Evolutionary conservation across 2,329 filamentous ascomycete species (phyloP).

Genomic region (Cadophora sp.): DNA sequence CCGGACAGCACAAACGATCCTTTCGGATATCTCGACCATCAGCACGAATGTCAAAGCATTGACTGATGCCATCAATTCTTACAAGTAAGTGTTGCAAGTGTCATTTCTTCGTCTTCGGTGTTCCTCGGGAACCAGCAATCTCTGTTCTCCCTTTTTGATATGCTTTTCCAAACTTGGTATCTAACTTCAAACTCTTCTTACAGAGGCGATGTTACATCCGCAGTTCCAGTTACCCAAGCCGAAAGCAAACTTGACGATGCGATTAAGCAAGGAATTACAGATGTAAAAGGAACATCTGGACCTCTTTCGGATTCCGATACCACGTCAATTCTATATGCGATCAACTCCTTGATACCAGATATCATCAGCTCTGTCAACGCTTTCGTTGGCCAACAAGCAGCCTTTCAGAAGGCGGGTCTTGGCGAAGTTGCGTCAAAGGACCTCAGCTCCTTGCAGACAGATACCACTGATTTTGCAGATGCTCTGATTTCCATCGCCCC

Average conservation of each 20-base stretch:
- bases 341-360: neutral
- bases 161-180: no score
- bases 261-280: neutral
- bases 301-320: neutral
- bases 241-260: neutral
- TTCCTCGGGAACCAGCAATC: neutral
- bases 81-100: neutral
- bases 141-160: neutral
- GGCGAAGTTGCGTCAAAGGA: neutral
- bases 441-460: neutral
- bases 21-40: neutral
- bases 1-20: neutral
- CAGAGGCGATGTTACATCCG: neutral
- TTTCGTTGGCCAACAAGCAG: neutral
- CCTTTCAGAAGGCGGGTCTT: neutral
- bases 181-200: neutral
- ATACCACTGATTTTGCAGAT: neutral
- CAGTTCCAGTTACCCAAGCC: neutral
- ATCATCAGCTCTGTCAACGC: neutral
- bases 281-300: neutral
- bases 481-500: neutral
- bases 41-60: neutral
- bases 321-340: neutral
- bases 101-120: neutral
- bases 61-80: neutral